A percentile compares a stretch with the other conserved stretches of the same genome.
Conservation (phyloP, 2,329 filamentous ascomycete genomes). For the Sordariomycetes sp. region DNA sequence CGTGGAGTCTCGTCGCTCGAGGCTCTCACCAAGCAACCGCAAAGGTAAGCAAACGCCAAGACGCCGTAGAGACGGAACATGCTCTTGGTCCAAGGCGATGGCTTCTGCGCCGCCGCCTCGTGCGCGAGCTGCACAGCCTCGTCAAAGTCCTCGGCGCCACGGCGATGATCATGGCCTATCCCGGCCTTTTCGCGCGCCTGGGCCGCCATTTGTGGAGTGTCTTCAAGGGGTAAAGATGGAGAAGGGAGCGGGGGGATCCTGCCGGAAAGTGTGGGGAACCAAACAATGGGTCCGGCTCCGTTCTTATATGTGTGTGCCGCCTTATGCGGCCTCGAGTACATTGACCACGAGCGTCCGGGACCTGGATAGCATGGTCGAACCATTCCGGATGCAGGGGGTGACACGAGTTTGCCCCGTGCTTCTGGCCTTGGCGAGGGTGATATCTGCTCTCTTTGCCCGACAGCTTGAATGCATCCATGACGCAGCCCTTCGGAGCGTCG, state of each 20-base stretch:
- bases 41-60: conserved; percentile 13
- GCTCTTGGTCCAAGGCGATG: conserved; percentile 16
- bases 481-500: not conserved
- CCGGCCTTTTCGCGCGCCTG: not conserved
- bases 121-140: conserved; percentile 14
- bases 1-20: not conserved
- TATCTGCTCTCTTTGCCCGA: too few species aligned
- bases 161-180: not conserved
- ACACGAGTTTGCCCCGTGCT: too few species aligned
- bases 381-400: too few species aligned
- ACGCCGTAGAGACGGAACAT: conserved; percentile 15
- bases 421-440: too few species aligned
- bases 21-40: conserved; percentile 12
- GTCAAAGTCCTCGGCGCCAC: not conserved
- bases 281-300: not conserved
- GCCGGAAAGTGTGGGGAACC: not conserved
- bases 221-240: not conserved
- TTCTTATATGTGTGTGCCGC: not conserved
- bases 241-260: not conserved
- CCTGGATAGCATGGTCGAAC: too few species aligned
- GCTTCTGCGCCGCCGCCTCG: conserved; percentile 19
- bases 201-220: not conserved
- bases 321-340: too few species aligned
- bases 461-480: too few species aligned
- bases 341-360: too few species aligned